Evolutionary conservation across 2,329 filamentous ascomycete species (phyloP), one percentile per base, ranked within the genome.

Genomic region (Aspergillus neoniger): DNA sequence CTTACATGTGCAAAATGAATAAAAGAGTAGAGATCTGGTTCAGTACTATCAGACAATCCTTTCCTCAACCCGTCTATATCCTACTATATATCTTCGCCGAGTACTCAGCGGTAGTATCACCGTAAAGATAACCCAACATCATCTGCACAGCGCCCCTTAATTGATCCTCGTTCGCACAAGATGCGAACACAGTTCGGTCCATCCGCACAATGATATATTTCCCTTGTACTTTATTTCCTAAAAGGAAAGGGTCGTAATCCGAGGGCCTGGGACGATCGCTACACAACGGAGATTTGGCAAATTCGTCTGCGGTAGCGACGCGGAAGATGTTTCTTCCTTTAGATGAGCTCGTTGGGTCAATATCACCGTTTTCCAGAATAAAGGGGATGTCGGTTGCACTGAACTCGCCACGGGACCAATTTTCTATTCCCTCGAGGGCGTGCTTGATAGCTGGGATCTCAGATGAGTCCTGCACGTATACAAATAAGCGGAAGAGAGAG

Each of bases 131-230:
- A 4, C n/a, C 19, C 23, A 47, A 10, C 39, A 47, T 47, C 19
- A 14, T 44, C 19, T 25, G 17, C 2, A 47, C 15, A n/a, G 56
- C 61, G 5, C 43, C 54, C 21, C 60, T 49, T 47, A 75, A 61
- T 32, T 74, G 69, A 9, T 14, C 25, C 2, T 15, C 59, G 5
- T 61, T 67, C 15, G 62, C 55, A 60, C 71, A 75, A 4, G 69
- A 66, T 5, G 73, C 74, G 65, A 72, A 78, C 3, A 77, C 67
- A 51, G 76, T 73, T 1, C 74, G 66, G 58, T 77, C 75, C 1
- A 65, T 66, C 52, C 75, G 63, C 15, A 77, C 49, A 49, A 77
- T 67, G 8, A 73, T 65, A 63, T 69, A 77, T 47, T 9, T 67
- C 65, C 2, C 61, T 51, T 57, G 57, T 4, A 72, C 51, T 19